Conservation (phyloP, 2,329 filamentous ascomycete species). For the Emydomyces testavorans region DNA sequence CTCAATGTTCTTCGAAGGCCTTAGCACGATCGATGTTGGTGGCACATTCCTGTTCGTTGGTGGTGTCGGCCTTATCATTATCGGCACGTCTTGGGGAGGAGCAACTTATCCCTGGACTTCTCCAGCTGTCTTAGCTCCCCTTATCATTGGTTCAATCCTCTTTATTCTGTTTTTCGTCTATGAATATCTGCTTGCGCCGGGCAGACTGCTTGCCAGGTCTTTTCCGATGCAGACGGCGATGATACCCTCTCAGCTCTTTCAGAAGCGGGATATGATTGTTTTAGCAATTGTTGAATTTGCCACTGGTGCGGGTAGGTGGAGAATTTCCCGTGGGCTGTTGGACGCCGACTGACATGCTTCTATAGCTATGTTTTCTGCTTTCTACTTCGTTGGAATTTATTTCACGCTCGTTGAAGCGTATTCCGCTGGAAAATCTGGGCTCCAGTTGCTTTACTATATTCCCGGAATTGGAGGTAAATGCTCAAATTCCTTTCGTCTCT, state of each 20-base stretch:
- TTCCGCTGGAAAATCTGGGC: slow-evolving; percentile 40
- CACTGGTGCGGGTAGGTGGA: slow-evolving; percentile 38
- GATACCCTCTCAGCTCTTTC: slow-evolving; percentile 51
- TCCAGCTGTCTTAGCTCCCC: slow-evolving; percentile 39
- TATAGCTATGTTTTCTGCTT: slow-evolving; percentile 40
- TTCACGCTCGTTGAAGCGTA: slow-evolving; percentile 52
- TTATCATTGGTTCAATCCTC: slow-evolving; percentile 38
- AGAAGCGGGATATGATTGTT: slow-evolving; percentile 47
- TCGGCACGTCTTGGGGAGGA: slow-evolving; percentile 48
- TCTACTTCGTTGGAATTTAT: slow-evolving; percentile 60
- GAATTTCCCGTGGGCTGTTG: slow-evolving; percentile 47
- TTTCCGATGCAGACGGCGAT: slow-evolving; percentile 49
- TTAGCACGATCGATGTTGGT: slow-evolving; percentile 46
- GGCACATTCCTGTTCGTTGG: slow-evolving; percentile 48
- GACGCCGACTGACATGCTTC: slow-evolving; percentile 44
- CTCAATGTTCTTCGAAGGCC: slow-evolving; percentile 35
- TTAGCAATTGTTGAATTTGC: slow-evolving; percentile 52
- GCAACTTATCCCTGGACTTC: slow-evolving; percentile 43
- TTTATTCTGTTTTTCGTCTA: slow-evolving; percentile 39
- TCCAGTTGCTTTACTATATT: slow-evolving; percentile 52
- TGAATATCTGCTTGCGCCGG: slow-evolving; percentile 46
- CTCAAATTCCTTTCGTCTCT: neutral
- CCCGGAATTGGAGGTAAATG: slow-evolving; percentile 48
- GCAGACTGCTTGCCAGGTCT: slow-evolving; percentile 35
- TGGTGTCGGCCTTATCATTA: slow-evolving; percentile 44